phyloP scores from a whole-genome alignment of 1,284 basidiomycete genomes.

The Ganoderma lucidum region DNA sequence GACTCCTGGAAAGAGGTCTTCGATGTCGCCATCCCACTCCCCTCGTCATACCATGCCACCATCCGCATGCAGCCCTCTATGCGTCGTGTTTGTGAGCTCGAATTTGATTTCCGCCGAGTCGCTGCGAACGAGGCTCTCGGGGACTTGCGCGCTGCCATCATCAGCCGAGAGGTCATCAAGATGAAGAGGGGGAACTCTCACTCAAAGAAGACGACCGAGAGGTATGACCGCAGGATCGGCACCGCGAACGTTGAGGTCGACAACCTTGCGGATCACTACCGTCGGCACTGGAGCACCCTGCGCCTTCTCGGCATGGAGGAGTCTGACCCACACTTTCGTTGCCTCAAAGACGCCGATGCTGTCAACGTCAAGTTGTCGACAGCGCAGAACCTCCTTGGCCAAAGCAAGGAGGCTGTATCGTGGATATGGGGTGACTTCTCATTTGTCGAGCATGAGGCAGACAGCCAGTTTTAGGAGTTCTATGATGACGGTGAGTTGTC shows the following conservation, averaged over 20 bases:
- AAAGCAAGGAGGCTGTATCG: background rate
- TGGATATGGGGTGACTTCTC: background rate
- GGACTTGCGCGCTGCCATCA: background rate
- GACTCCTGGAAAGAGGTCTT: background rate
- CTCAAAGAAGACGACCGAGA: background rate
- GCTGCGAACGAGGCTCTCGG: background rate
- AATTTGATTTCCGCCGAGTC: background rate
- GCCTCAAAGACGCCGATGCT: background rate
- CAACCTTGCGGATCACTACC: background rate
- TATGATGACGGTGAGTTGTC: background rate
- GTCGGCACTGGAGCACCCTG: background rate
- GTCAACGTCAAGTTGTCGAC: background rate
- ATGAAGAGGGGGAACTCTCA: slow-evolving; percentile 1
- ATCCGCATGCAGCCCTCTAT: background rate
- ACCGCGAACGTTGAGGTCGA: background rate
- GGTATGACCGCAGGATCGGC: background rate
- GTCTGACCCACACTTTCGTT: background rate
- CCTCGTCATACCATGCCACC: background rate
- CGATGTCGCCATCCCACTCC: background rate
- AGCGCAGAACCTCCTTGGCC: background rate
- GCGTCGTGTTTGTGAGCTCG: background rate
- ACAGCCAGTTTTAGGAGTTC: background rate
- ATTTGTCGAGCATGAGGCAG: background rate
- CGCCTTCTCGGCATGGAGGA: background rate
- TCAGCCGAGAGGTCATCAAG: background rate